phyloP scores from a whole-genome alignment of 495 filamentous ascomycete genomes.

The Aspergillus ostianus region DNA sequence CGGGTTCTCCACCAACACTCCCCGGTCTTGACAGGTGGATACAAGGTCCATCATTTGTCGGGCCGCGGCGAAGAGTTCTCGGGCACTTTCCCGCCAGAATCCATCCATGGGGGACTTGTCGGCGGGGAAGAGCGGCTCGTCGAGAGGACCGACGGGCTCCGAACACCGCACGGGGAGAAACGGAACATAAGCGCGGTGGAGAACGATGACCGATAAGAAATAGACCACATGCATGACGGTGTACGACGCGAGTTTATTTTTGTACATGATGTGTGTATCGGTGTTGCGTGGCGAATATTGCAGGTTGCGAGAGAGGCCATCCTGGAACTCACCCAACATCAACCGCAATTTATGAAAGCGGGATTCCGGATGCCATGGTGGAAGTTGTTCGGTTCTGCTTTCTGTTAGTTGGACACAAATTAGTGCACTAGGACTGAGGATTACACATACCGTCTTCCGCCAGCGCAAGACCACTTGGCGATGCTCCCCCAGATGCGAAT shows the following conservation, averaged over 20 bases:
- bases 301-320: conserved; percentile 64
- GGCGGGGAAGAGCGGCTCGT: conserved; percentile 61
- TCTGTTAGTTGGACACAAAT: conserved; percentile 1
- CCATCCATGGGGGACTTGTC: conserved; percentile 51
- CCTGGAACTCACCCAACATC: conserved; percentile 65
- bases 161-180: conserved; percentile 73
- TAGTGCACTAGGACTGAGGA: background rate
- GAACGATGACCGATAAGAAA: conserved; percentile 71
- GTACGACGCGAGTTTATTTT: conserved; percentile 67
- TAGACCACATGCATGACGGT: conserved; percentile 77
- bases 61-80: conserved; percentile 70
- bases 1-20: conserved; percentile 71
- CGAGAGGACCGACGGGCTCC: conserved; percentile 69
- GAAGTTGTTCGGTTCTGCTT: conserved; percentile 45
- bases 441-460: conserved; percentile 55
- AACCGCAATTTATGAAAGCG: conserved; percentile 58
- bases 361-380: conserved; percentile 64
- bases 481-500: conserved; percentile 78
- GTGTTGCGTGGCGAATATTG: conserved; percentile 72
- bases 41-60: conserved; percentile 75
- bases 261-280: conserved; percentile 76
- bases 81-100: conserved; percentile 76
- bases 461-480: conserved; percentile 71
- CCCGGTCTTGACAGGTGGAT: conserved; percentile 68
- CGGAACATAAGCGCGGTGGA: conserved; percentile 79